Base-by-base conservation (phyloP, 768 basidiomycete species). In the Boletus edulis region DNA sequence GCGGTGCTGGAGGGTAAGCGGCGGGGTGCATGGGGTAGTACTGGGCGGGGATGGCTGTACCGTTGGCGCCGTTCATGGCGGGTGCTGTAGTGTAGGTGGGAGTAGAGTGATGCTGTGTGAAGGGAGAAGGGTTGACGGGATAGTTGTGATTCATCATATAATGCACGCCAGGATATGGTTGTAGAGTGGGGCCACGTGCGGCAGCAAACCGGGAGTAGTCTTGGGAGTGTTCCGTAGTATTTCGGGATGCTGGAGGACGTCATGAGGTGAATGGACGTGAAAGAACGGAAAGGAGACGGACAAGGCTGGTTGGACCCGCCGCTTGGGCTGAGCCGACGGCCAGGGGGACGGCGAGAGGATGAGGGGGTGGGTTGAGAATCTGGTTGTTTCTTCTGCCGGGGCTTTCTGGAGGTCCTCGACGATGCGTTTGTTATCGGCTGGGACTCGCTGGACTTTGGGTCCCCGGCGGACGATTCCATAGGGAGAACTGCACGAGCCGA, bases 71-170 rank as follows among this genome's bases (percentile, higher is more conserved):
- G 56, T 78, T 76, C 52, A 71, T 66, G 12, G 73, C 52, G 14
- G 72, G 63, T 14, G 65, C 58, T 31, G 69, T 49, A 46, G 69
- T 64, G 38, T 73, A 57, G 46, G 68, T 37, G 71, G 82, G 58
- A 64, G 78, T 12, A 57, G 71, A 61, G 72, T 73, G 73, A 18
- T 75, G 71, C 42, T 77, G 75, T 24, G 77, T 60, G 58, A 77
- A 79, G 12, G 76, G 75, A 52, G 85, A 77, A 56, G 82, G 81
- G 64, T 81, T 83, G 60, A 82, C 73, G 24, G 84, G 79, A 45
- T 88, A 90, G 55, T 81, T 72, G 50, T 84, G 83, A 68, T 89
- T 90, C 86, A 89, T 89, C 68, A 84, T 76, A 63, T 67, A 74
- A 44, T 81, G 83, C 10, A 80, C 74, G 24, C 74, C 75, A 45